Conservation (phyloP, 257 asterid species). For the Rehmannia glutinosa region DNA sequence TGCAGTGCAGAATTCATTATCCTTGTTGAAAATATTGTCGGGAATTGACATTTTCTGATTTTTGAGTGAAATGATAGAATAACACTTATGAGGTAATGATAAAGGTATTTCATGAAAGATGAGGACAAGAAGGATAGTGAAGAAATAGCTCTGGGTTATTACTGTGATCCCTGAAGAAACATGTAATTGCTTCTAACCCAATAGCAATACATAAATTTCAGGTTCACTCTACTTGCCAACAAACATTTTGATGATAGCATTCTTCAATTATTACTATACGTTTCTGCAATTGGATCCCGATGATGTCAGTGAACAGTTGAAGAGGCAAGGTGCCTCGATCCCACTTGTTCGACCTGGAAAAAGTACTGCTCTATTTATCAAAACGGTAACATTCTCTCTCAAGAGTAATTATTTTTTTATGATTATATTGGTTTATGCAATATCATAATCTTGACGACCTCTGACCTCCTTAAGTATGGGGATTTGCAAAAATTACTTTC, state of each 20-base stretch:
- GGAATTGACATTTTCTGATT: background rate
- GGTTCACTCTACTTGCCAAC: slow-evolving; percentile 90
- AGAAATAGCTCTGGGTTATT: background rate
- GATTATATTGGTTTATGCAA: background rate
- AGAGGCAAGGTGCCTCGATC: slow-evolving; percentile 98
- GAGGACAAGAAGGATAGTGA: background rate
- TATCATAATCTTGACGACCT: background rate
- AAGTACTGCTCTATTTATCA: slow-evolving; percentile 82
- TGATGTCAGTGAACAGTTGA: slow-evolving; percentile 95
- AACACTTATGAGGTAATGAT: background rate
- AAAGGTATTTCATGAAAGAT: background rate
- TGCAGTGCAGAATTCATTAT: too few species aligned
- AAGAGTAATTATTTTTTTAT: background rate
- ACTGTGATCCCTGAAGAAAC: background rate
- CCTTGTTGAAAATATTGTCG: too few species aligned
- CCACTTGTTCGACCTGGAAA: slow-evolving; percentile 97
- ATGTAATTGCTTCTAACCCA: background rate
- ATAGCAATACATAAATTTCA: slow-evolving; percentile 21
- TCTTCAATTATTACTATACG: slow-evolving; percentile 97
- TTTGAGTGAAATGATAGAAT: background rate
- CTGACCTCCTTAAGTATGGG: too few species aligned
- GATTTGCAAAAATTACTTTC: too few species aligned
- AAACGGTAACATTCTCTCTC: slow-evolving; percentile 45
- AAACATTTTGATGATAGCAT: slow-evolving; percentile 81
- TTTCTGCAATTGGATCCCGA: slow-evolving; percentile 97